Conservation (phyloP, 345 rosid species). For the Lepidium africanum region DNA sequence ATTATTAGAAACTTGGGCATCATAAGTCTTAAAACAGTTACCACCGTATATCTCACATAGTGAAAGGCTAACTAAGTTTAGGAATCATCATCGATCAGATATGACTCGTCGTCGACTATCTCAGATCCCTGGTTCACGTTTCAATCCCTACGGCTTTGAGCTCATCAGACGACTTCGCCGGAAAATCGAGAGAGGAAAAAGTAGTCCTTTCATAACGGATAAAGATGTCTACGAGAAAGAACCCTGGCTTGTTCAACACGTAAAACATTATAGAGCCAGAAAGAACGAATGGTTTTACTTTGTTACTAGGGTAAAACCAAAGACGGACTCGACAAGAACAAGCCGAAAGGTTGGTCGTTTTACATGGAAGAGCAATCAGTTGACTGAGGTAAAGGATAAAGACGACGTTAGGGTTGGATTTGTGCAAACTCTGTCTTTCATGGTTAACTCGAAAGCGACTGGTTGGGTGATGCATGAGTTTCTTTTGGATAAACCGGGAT, state of each 20-base stretch:
- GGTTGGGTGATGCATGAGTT: slow-evolving; percentile 20
- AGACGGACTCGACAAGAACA: background rate
- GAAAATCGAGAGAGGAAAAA: background rate
- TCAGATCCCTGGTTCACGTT: background rate
- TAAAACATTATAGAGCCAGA: background rate
- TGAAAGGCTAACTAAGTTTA: too few species aligned
- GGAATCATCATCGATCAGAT: too few species aligned
- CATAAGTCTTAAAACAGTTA: too few species aligned
- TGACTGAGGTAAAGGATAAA: background rate
- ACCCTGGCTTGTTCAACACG: slow-evolving; percentile 15
- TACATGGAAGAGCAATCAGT: background rate
- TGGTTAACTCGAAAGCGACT: background rate
- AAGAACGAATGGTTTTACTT: slow-evolving; percentile 4
- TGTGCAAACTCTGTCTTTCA: background rate
- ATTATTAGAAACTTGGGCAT: too few species aligned
- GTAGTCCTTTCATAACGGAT: background rate
- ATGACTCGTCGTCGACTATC: background rate
- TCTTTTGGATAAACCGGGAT: background rate
- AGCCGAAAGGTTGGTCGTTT: background rate
- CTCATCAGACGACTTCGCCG: background rate
- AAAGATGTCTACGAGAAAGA: background rate
- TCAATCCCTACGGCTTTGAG: background rate
- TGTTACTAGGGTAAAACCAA: background rate
- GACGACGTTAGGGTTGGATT: background rate
- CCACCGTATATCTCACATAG: too few species aligned